Conservation (phyloP, 441 rosid genomes). For the Pelargonium cotyledonis region DNA sequence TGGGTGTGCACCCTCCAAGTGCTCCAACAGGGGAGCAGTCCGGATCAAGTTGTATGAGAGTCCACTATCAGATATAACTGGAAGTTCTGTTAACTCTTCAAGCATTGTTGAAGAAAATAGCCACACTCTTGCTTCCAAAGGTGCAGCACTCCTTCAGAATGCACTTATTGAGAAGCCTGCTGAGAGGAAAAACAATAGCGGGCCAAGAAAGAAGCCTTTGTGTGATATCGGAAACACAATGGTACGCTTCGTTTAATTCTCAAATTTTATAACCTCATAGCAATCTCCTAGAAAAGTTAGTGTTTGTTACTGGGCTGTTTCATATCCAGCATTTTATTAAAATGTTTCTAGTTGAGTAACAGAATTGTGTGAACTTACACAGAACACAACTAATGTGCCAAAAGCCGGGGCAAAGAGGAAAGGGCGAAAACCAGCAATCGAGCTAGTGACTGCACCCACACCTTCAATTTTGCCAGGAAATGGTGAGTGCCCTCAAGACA, state of each 20-base stretch:
- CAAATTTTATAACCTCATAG: not conserved
- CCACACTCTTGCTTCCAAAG: conserved; percentile 18
- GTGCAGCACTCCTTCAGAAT: conserved; percentile 11
- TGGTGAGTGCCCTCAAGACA: conserved; percentile 5
- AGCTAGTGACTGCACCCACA: conserved; percentile 2
- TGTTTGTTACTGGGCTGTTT: not conserved
- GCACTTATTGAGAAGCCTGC: conserved; percentile 19
- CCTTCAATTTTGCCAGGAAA: conserved; percentile 14
- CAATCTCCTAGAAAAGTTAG: not conserved
- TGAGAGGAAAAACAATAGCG: conserved; percentile 29
- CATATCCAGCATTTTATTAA: not conserved
- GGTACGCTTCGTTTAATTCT: conserved; percentile 31
- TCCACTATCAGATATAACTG: conserved; percentile 15
- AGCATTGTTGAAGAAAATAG: conserved; percentile 24
- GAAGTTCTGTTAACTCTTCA: conserved; percentile 15
- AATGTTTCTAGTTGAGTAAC: not conserved
- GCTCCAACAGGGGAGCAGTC: conserved; percentile 50
- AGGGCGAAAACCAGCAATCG: conserved; percentile 16
- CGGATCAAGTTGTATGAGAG: conserved; percentile 21
- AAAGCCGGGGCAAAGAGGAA: conserved; percentile 19
- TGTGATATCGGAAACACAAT: conserved; percentile 55
- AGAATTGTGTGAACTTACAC: conserved; percentile 11
- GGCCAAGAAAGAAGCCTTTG: conserved; percentile 49
- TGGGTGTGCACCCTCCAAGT: conserved; percentile 58
- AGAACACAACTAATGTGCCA: conserved; percentile 27